Evolutionary conservation across 2,329 filamentous ascomycete genomes (phyloP).

Genomic region (Fonsecaea pugnacius): DNA sequence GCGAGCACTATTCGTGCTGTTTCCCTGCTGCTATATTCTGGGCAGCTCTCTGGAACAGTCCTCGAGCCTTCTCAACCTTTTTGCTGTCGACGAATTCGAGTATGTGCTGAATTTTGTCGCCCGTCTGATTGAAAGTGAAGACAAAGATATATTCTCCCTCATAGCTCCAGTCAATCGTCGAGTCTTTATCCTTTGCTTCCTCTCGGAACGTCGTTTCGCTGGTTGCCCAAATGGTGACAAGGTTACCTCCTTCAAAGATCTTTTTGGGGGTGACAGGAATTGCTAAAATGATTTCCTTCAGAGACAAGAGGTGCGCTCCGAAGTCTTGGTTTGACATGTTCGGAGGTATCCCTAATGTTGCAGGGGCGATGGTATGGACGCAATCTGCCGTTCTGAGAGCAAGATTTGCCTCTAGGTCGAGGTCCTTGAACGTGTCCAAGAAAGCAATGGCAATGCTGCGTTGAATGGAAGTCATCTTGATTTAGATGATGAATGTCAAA

Average conservation of each 20-base stretch:
- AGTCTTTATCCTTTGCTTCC: constrained; percentile 36
- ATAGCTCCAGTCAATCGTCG: constrained; percentile 39
- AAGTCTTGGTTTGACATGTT: constrained; percentile 24
- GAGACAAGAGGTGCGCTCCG: constrained; percentile 18
- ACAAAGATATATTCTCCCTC: constrained; percentile 44
- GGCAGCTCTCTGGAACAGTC: background rate
- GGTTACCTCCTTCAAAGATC: constrained; percentile 30
- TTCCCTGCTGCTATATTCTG: background rate
- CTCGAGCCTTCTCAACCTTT: constrained; percentile 11
- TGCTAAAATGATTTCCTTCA: constrained; percentile 20
- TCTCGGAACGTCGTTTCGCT: constrained; percentile 38
- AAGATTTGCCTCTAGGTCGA: constrained; percentile 22
- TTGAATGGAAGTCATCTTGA: constrained; percentile 9
- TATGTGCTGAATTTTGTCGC: constrained; percentile 39
- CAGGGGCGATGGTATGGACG: constrained; percentile 17
- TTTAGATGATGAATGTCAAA: background rate
- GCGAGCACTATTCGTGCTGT: background rate
- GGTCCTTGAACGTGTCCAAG: constrained; percentile 21
- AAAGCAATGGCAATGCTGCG: constrained; percentile 24
- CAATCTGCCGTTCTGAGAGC: constrained; percentile 17
- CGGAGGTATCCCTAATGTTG: constrained; percentile 13
- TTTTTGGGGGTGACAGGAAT: constrained; percentile 32
- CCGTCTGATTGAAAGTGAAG: constrained; percentile 39
- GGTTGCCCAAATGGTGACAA: constrained; percentile 41
- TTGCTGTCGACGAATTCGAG: constrained; percentile 45